phyloP scores from a whole-genome alignment of 331 rosid genomes.

The Prunus yedoensis region DNA sequence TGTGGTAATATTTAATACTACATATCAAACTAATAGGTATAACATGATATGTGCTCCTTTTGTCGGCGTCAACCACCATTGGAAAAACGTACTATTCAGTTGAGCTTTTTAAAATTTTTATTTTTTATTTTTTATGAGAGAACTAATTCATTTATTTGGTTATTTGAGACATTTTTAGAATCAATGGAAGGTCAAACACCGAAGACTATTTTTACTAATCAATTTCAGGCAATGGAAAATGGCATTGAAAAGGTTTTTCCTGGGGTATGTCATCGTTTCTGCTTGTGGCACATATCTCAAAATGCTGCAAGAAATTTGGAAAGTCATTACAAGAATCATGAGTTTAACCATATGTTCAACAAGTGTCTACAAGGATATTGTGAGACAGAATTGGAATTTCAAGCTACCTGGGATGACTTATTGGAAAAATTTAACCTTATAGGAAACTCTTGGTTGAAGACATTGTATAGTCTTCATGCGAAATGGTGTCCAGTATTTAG shows the following conservation, averaged over 20 bases:
- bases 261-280: neutral
- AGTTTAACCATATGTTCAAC: neutral
- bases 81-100: neutral
- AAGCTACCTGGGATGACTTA: neutral
- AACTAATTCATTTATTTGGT: neutral
- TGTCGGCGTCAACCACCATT: neutral
- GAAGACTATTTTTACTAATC: neutral
- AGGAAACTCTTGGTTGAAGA: neutral
- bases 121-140: neutral
- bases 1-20: neutral
- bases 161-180: neutral
- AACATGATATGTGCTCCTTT: constrained; percentile 5
- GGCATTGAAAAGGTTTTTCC: constrained; percentile 4
- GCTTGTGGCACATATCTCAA: no score
- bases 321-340: neutral
- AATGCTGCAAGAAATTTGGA: no score
- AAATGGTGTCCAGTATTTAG: constrained; percentile 2
- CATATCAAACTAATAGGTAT: neutral
- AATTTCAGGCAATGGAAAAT: constrained; percentile 1
- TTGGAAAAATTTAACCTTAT: neutral
- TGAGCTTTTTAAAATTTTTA: neutral
- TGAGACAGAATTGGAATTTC: neutral
- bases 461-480: neutral
- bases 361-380: neutral
- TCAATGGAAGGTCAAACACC: neutral